Base-by-base conservation (phyloP, 495 filamentous ascomycete species). In the Hypoxylon fragiforme region DNA sequence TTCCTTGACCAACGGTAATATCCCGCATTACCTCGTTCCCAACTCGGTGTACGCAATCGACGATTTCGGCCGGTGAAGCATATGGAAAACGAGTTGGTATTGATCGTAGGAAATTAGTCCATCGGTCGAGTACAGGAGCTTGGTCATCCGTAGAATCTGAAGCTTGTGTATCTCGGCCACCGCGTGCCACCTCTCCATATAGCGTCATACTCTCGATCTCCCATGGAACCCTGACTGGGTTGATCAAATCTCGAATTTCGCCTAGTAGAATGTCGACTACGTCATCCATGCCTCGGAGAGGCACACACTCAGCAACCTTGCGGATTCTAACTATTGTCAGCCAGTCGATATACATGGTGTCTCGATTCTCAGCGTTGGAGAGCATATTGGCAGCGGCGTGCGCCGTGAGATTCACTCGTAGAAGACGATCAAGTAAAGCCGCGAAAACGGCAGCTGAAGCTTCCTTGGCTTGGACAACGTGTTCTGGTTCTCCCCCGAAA, bases 291-390 rank as follows among this genome's bases (percentile, higher is more conserved):
- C 76, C 86, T 48, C 77, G 79, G 47, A 76, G 80, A 18, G 67
- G 87, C 61, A 73, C 70, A 57, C 74, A 76, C 50, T 89, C 84
- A n/a, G 84, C 78, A 35, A 87, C 71, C 54, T 82, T 82, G 16
- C 78, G 79, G 0, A 90, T 80, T 44, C 91, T 86, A 14, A 97
- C 89, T 70, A 86, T 82, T 0, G 77, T 79, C 28, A 88, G 85
- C 84, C 91, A 97, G 64, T 98, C 94, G 35, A 85, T 73, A 79
- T 94, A 96, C 94, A 98, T 98, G 51, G 90, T 86, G 48, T 88
- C 85, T 14, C 89, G 82, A 65, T 89, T 88, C 19, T 84, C 80
- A 20, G 85, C 79, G 52, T 85, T 85, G 9, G 81, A 81, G 13
- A 92, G 72, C 73, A 91, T 85, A 53, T 87, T 88, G 3, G 87